phyloP scores from a whole-genome alignment of 495 filamentous ascomycete genomes.

The Gamarada debralockiae region DNA sequence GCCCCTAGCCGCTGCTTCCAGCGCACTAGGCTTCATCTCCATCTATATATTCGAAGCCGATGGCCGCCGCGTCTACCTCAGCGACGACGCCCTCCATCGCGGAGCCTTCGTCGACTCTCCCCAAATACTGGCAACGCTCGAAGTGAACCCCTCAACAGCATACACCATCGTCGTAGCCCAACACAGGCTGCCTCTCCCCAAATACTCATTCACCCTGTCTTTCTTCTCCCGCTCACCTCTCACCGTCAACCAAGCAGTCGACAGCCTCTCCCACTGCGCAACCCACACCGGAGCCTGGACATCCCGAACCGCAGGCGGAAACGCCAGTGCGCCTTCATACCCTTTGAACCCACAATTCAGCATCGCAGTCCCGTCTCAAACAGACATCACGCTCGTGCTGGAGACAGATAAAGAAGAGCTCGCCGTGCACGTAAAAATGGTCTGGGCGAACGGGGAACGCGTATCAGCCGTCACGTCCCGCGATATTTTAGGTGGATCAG shows the following conservation, averaged over 20 bases:
- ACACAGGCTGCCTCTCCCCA: slow-evolving; percentile 63
- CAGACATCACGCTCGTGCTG: slow-evolving; percentile 66
- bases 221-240: slow-evolving; percentile 65
- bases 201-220: slow-evolving; percentile 79
- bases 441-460: slow-evolving; percentile 70
- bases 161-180: slow-evolving; percentile 81
- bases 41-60: slow-evolving; percentile 71
- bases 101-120: slow-evolving; percentile 91
- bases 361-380: slow-evolving; percentile 50
- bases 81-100: slow-evolving; percentile 60
- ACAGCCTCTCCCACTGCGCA: slow-evolving; percentile 51
- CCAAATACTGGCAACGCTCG: slow-evolving; percentile 79
- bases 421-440: slow-evolving; percentile 78
- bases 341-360: slow-evolving; percentile 81
- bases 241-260: slow-evolving; percentile 52
- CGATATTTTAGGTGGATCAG: slow-evolving; percentile 75
- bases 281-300: slow-evolving; percentile 67
- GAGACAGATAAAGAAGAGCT: slow-evolving; percentile 54
- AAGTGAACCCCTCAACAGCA: slow-evolving; percentile 49
- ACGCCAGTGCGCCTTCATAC: slow-evolving; percentile 69
- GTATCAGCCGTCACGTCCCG: slow-evolving; percentile 62
- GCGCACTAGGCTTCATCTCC: slow-evolving; percentile 71
- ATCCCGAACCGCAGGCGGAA: slow-evolving; percentile 75
- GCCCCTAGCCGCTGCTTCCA: slow-evolving; percentile 36
- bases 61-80: slow-evolving; percentile 71